Evolutionary conservation across 805 yeast species (phyloP).

Genomic region (Hanseniaspora jakobsenii): DNA sequence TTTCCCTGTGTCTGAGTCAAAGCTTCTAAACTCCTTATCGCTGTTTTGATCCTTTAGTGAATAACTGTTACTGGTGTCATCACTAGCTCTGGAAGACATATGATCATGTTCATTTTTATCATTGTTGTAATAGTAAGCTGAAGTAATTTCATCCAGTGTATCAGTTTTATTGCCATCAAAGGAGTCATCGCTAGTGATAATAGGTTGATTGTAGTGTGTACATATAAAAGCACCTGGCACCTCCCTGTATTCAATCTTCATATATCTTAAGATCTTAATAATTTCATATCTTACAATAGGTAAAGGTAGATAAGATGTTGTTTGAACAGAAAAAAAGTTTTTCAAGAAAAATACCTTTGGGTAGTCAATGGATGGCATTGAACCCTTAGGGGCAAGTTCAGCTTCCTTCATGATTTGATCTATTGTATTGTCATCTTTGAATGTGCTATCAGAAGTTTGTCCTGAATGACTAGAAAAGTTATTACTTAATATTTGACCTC

Average conservation of each 20-base stretch:
- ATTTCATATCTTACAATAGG: constrained; percentile 79
- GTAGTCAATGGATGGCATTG: constrained; percentile 89
- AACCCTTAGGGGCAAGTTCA: constrained; percentile 52
- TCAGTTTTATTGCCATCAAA: constrained; percentile 15
- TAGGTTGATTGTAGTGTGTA: constrained; percentile 42
- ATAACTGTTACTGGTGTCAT: no score
- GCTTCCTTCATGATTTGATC: constrained; percentile 38
- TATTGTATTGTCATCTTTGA: constrained; percentile 27
- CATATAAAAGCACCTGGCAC: constrained; percentile 91
- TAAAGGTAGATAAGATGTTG: constrained; percentile 84
- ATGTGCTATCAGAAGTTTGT: constrained; percentile 3
- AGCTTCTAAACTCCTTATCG: neutral
- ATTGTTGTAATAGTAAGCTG: constrained; percentile 7
- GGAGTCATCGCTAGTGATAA: constrained; percentile 16
- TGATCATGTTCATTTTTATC: neutral
- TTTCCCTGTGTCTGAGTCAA: constrained; percentile 9
- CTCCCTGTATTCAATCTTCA: constrained; percentile 74
- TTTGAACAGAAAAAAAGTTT: constrained; percentile 89
- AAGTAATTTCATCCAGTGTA: constrained; percentile 11
- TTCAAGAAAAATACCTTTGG: constrained; percentile 83
- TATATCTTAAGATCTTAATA: constrained; percentile 57
- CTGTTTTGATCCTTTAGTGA: no score
- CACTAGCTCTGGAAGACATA: no score
- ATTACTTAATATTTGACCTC: constrained; percentile 62
- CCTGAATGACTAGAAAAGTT: constrained; percentile 14